Conservation (phyloP, 257 asterid species). For the Plantago ovata region DNA sequence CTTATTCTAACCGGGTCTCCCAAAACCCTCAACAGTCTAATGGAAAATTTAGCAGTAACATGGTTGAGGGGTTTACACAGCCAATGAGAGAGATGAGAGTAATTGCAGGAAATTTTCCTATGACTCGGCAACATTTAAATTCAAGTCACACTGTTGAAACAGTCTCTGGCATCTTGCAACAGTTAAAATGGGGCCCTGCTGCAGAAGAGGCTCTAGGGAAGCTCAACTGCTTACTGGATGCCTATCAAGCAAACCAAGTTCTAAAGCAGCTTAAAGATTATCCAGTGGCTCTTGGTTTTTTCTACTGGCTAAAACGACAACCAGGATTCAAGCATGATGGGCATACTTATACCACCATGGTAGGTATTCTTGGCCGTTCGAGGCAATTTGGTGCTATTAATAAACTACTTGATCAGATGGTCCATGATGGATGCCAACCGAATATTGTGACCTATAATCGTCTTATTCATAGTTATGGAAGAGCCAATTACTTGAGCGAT, state of each 20-base stretch:
- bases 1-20: slow-evolving; percentile 32
- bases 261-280: slow-evolving; percentile 81
- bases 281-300: slow-evolving; percentile 69
- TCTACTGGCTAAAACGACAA: slow-evolving; percentile 77
- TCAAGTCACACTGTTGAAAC: slow-evolving; percentile 47
- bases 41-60: slow-evolving; percentile 33
- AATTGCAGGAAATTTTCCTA: slow-evolving; percentile 30
- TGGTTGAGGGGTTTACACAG: slow-evolving; percentile 38
- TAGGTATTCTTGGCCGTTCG: slow-evolving; percentile 94
- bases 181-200: slow-evolving; percentile 67
- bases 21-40: slow-evolving; percentile 39
- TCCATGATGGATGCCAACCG: slow-evolving; percentile 74
- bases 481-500: slow-evolving; percentile 78
- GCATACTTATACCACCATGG: slow-evolving; percentile 93
- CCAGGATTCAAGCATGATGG: slow-evolving; percentile 91
- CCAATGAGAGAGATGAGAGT: slow-evolving; percentile 37
- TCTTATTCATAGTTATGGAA: slow-evolving; percentile 86
- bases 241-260: slow-evolving; percentile 88
- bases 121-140: slow-evolving; percentile 34
- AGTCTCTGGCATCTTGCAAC: slow-evolving; percentile 52
- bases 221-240: slow-evolving; percentile 55
- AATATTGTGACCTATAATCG: slow-evolving; percentile 92
- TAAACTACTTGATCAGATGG: slow-evolving; percentile 79
- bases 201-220: slow-evolving; percentile 66
- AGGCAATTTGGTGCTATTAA: slow-evolving; percentile 66